A percentile compares a stretch with the other conserved stretches of the same genome.
Evolutionary conservation across 148 eudicot genomes (phyloP).

Genomic region (Chenopodium berlandieri): DNA sequence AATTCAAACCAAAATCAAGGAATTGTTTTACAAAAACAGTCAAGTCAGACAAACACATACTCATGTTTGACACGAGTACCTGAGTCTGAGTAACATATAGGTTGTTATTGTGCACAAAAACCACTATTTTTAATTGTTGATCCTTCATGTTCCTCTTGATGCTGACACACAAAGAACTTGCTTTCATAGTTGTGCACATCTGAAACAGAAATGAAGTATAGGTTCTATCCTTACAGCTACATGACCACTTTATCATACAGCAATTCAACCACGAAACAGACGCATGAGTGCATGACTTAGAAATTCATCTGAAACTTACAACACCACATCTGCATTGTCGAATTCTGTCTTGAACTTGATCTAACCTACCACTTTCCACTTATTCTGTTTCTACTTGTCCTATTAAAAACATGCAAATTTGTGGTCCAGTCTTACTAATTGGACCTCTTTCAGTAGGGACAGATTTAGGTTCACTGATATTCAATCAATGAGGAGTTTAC

Average conservation of each 20-base stretch:
- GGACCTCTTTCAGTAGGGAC: neutral
- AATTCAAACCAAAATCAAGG: too few relatives aligned
- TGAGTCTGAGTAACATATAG: too few relatives aligned
- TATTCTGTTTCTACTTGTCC: neutral
- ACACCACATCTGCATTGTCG: neutral
- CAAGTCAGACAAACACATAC: too few relatives aligned
- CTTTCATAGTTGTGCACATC: neutral
- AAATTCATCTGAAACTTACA: neutral
- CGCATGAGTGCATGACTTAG: neutral
- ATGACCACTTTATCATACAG: neutral
- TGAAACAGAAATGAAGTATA: neutral
- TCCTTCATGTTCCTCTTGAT: neutral
- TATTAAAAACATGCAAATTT: neutral
- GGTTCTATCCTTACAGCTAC: neutral
- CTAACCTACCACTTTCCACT: neutral
- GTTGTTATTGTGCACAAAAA: neutral
- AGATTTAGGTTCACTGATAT: neutral
- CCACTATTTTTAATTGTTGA: neutral
- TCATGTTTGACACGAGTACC: too few relatives aligned
- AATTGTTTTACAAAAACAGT: too few relatives aligned
- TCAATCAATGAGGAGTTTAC: neutral
- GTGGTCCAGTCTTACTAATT: neutral
- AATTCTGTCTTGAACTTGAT: constrained; percentile 1
- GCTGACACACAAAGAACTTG: neutral
- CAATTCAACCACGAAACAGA: neutral